Conservation (phyloP, 2,329 filamentous ascomycete genomes). For the Exophiala dermatitidis region DNA sequence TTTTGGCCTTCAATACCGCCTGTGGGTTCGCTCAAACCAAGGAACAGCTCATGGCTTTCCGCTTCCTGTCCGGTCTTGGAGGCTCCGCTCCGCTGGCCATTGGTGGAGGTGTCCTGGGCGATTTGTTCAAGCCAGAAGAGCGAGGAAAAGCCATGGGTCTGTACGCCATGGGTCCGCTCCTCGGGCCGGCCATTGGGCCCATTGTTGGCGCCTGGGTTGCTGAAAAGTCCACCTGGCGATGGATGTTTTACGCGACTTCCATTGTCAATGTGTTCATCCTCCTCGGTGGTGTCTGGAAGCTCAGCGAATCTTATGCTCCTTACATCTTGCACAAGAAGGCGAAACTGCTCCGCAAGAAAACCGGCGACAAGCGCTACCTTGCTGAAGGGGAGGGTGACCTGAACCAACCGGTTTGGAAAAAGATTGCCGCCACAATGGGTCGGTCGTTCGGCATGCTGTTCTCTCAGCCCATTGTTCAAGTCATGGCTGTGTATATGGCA, state of each 20-base stretch:
- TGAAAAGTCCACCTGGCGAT: slow-evolving; percentile 32
- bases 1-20: slow-evolving; percentile 53
- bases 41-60: slow-evolving; percentile 50
- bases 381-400: slow-evolving; percentile 29
- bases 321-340: slow-evolving; percentile 53
- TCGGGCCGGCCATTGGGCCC: slow-evolving; percentile 46
- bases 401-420: slow-evolving; percentile 27
- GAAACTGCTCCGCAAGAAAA: slow-evolving; percentile 35
- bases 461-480: slow-evolving; percentile 53
- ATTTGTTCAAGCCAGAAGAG: slow-evolving; percentile 28
- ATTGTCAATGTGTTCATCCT: slow-evolving; percentile 54
- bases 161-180: slow-evolving; percentile 27
- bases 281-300: slow-evolving; percentile 48
- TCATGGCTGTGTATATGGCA: slow-evolving; percentile 47
- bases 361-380: slow-evolving; percentile 29
- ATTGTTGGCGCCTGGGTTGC: slow-evolving; percentile 57
- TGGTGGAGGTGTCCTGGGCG: slow-evolving; percentile 38
- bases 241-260: slow-evolving; percentile 47
- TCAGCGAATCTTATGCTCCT: slow-evolving; percentile 56
- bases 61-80: slow-evolving; percentile 54
- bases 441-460: slow-evolving; percentile 49
- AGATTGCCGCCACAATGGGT: slow-evolving; percentile 36
- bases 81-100: slow-evolving; percentile 52
- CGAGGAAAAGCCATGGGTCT: slow-evolving; percentile 28
- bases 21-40: slow-evolving; percentile 52